These are phyloP conservation scores for Dendrostoma leiphaemia DNA, from an alignment of 2,329 filamentous ascomycete species.

Conservation along the genomic window DNA sequence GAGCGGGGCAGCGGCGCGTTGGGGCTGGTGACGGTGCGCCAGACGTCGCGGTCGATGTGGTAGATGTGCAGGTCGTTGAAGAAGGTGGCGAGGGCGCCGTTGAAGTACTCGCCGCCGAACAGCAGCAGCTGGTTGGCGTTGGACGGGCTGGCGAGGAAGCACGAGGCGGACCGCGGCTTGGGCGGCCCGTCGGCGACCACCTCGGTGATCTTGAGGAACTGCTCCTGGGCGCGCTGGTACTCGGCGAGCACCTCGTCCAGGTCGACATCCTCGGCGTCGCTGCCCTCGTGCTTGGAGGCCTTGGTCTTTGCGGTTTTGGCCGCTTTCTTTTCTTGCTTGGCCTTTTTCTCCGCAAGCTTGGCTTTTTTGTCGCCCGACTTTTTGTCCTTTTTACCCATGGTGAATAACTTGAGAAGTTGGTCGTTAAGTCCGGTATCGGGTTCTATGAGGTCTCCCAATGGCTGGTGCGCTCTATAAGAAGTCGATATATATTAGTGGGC, in stretches of 20 bases:
- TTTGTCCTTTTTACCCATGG: constrained; percentile 46
- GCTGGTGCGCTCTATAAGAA: not conserved
- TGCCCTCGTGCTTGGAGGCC: constrained; percentile 70
- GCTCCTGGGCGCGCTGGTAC: constrained; percentile 89
- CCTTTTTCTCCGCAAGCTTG: constrained; percentile 60
- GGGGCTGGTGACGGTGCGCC: constrained; percentile 85
- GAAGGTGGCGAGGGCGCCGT: constrained; percentile 78
- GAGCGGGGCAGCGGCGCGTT: constrained; percentile 89
- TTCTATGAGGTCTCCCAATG: not conserved
- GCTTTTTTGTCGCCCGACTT: constrained; percentile 43
- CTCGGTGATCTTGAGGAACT: constrained; percentile 92
- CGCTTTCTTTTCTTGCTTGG: constrained; percentile 84
- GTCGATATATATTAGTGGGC: not conserved
- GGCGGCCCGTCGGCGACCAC: constrained; percentile 68
- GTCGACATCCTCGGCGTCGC: constrained; percentile 89
- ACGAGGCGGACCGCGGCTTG: constrained; percentile 73
- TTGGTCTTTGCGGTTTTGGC: constrained; percentile 80
- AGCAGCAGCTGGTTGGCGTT: constrained; percentile 86
- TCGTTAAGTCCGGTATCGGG: not conserved
- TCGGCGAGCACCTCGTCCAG: constrained; percentile 90
- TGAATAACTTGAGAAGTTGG: not conserved
- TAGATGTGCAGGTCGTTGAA: constrained; percentile 67
- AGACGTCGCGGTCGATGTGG: constrained; percentile 82
- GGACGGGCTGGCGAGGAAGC: constrained; percentile 79
- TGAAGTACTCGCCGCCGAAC: constrained; percentile 95